A percentile compares a stretch with the other conserved stretches of the same genome.
Evolutionary conservation across 2,329 filamentous ascomycete genomes (phyloP).

Genomic region (Fusarium kyushuense): DNA sequence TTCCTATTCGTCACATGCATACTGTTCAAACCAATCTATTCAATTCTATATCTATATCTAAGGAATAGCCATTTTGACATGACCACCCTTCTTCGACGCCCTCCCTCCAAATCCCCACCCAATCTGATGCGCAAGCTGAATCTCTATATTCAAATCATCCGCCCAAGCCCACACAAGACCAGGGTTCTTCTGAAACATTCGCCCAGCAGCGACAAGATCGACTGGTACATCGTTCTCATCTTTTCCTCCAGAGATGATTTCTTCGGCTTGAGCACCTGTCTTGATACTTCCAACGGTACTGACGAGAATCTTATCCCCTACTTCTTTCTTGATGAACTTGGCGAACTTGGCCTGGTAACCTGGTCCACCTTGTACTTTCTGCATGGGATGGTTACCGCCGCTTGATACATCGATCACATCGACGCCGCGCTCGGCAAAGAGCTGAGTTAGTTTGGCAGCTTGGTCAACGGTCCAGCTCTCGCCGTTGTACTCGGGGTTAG

Average conservation of each 20-base stretch:
- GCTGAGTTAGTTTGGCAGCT: slow-evolving; percentile 70
- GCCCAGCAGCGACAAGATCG: slow-evolving; percentile 63
- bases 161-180: slow-evolving; percentile 68
- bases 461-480: slow-evolving; percentile 77
- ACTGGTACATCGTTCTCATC: slow-evolving; percentile 55
- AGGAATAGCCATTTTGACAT: slow-evolving; percentile 21
- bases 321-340: slow-evolving; percentile 75
- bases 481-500: slow-evolving; percentile 62
- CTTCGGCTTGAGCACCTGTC: slow-evolving; percentile 59
- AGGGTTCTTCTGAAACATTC: slow-evolving; percentile 70
- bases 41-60: not conserved
- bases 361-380: slow-evolving; percentile 69
- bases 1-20: not conserved
- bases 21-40: not conserved
- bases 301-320: slow-evolving; percentile 69
- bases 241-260: slow-evolving; percentile 56
- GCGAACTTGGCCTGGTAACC: slow-evolving; percentile 80
- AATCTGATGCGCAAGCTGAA: slow-evolving; percentile 65
- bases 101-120: slow-evolving; percentile 66
- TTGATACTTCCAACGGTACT: slow-evolving; percentile 64
- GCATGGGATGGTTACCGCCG: slow-evolving; percentile 71
- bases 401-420: slow-evolving; percentile 81
- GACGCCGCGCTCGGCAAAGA: slow-evolving; percentile 74
- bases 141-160: slow-evolving; percentile 62
- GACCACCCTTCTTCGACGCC: slow-evolving; percentile 29